Conservation (phyloP, 345 rosid species). For the Trapa bicornis region DNA sequence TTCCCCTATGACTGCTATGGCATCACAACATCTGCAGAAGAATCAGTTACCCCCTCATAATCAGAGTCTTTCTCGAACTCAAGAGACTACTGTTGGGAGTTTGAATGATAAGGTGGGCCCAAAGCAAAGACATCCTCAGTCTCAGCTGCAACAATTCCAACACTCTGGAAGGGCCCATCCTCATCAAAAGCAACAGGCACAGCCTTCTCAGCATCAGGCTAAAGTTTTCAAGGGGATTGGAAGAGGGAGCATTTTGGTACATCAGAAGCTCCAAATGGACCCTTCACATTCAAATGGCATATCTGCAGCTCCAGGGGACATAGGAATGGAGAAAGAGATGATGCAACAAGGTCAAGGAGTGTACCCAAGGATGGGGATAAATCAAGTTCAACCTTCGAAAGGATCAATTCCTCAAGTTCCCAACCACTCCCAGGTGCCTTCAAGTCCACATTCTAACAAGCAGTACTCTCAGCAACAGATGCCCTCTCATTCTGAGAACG, state of each 20-base stretch:
- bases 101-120: conserved; percentile 53
- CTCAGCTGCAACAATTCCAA: conserved; percentile 67
- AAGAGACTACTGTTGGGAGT: conserved; percentile 48
- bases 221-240: conserved; percentile 68
- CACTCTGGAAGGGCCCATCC: conserved; percentile 86
- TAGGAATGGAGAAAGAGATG: conserved; percentile 63
- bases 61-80: conserved; percentile 40
- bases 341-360: conserved; percentile 57
- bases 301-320: conserved; percentile 39
- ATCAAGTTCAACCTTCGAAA: conserved; percentile 51
- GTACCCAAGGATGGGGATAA: conserved; percentile 40
- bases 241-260: conserved; percentile 60
- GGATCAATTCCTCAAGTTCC: conserved; percentile 42
- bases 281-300: conserved; percentile 68
- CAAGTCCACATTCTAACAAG: conserved; percentile 23
- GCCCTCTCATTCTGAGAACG: conserved; percentile 53
- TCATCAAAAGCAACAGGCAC: conserved; percentile 60
- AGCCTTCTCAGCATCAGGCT: conserved; percentile 47
- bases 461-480: conserved; percentile 45
- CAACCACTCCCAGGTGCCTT: conserved; percentile 47
- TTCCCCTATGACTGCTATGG: conserved; percentile 45
- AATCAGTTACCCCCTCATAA: conserved; percentile 53
- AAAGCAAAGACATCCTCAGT: conserved; percentile 76
- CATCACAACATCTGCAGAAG: conserved; percentile 55
- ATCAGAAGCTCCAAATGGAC: conserved; percentile 55